These are phyloP conservation scores for Trichoderma sp. DNA, from an alignment of 2,329 filamentous ascomycete genomes.

Conservation along the genomic window DNA sequence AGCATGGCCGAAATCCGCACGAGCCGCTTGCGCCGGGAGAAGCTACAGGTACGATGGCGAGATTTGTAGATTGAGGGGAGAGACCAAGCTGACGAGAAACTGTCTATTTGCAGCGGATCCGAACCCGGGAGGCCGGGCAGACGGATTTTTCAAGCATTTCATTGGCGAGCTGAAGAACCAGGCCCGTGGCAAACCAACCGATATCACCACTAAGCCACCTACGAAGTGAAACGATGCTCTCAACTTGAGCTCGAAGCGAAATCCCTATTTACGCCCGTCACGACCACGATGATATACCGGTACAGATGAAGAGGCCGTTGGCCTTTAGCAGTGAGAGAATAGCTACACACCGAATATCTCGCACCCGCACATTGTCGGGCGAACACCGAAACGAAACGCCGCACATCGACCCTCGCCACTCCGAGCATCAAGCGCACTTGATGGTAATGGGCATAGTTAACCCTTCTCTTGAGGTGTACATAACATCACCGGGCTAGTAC, in stretches of 20 bases:
- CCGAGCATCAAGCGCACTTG: background rate
- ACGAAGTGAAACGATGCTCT: slow-evolving; percentile 26
- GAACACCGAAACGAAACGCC: background rate
- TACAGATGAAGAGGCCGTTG: background rate
- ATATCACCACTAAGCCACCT: slow-evolving; percentile 33
- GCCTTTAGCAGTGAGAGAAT: no score
- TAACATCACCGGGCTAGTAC: no score
- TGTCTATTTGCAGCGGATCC: slow-evolving; percentile 35
- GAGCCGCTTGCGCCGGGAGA: slow-evolving; percentile 53
- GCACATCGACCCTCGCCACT: background rate
- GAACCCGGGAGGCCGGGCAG: slow-evolving; percentile 25
- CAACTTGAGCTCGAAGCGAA: background rate
- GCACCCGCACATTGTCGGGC: background rate
- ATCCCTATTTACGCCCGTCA: background rate
- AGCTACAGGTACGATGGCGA: slow-evolving; percentile 44
- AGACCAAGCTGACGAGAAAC: background rate
- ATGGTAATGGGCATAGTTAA: background rate
- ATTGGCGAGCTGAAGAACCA: slow-evolving; percentile 52
- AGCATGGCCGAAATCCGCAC: slow-evolving; percentile 49
- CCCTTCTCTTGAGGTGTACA: no score
- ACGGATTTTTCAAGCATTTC: slow-evolving; percentile 47
- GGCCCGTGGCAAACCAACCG: slow-evolving; percentile 44
- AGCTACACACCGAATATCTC: background rate
- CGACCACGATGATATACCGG: background rate
- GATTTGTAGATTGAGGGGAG: background rate